Conservation (phyloP, 495 filamentous ascomycete species). For the Aspergillus wentii region DNA sequence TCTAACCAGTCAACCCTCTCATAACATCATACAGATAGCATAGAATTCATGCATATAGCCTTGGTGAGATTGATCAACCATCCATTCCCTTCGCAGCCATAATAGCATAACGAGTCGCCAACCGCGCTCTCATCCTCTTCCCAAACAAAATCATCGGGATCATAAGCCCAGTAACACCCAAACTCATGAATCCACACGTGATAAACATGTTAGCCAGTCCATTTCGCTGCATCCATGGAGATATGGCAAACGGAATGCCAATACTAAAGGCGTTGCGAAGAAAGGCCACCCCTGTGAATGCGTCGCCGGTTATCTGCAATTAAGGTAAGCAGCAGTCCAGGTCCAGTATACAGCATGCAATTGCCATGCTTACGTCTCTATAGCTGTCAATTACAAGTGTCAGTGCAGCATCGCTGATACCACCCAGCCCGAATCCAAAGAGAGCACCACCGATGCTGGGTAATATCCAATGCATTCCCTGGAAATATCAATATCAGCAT, state of each 20-base stretch:
- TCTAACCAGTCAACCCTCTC: too few species aligned
- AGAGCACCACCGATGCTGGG: slow-evolving; percentile 26
- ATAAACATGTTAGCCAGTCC: slow-evolving; percentile 31
- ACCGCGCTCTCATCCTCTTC: slow-evolving; percentile 18
- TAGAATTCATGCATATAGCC: too few species aligned
- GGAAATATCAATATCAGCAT: neutral
- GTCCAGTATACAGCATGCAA: too few species aligned
- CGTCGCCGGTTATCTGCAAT: slow-evolving; percentile 30
- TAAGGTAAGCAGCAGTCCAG: neutral
- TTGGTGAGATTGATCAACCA: too few species aligned
- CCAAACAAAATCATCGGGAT: slow-evolving; percentile 26
- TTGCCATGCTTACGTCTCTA: slow-evolving; percentile 15
- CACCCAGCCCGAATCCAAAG: slow-evolving; percentile 30
- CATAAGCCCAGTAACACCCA: slow-evolving; percentile 14
- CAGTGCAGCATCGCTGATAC: slow-evolving; percentile 27
- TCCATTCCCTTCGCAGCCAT: too few species aligned
- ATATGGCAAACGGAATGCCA: slow-evolving; percentile 30
- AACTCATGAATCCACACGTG: slow-evolving; percentile 23
- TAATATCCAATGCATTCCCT: slow-evolving; percentile 37
- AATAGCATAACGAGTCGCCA: too few species aligned
- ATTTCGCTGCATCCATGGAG: slow-evolving; percentile 23
- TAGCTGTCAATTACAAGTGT: slow-evolving; percentile 35
- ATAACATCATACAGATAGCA: too few species aligned
- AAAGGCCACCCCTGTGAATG: slow-evolving; percentile 30
- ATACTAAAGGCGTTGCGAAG: slow-evolving; percentile 28